phyloP scores from a whole-genome alignment of 495 filamentous ascomycete species.

The Annulohypoxylon stygium region DNA sequence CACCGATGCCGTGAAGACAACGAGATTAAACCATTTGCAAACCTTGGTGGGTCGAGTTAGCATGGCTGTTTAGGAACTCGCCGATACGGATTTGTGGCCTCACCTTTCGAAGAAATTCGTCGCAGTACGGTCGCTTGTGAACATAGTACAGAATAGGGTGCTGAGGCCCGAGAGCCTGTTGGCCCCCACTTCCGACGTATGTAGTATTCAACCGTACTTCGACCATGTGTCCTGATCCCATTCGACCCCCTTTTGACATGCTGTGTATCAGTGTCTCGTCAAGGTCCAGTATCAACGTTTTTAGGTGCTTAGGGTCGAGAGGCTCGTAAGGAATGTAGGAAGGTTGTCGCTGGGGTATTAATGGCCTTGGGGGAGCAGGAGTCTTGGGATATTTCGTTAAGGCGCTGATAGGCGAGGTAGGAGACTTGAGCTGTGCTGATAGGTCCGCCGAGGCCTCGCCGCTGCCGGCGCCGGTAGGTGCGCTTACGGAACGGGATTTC shows the following conservation, averaged over 20 bases:
- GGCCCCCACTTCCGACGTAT: slow-evolving; percentile 71
- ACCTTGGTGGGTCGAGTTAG: slow-evolving; percentile 61
- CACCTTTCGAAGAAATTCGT: slow-evolving; percentile 93
- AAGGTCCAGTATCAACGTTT: slow-evolving; percentile 94
- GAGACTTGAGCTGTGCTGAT: slow-evolving; percentile 81
- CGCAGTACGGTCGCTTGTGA: slow-evolving; percentile 95
- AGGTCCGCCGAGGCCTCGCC: slow-evolving; percentile 53
- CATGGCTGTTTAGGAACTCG: slow-evolving; percentile 10
- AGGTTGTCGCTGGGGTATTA: slow-evolving; percentile 86
- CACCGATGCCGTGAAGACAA: slow-evolving; percentile 95
- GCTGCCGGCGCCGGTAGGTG: slow-evolving; percentile 46
- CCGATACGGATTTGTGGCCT: slow-evolving; percentile 32
- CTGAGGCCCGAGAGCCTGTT: slow-evolving; percentile 79
- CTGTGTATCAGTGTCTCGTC: slow-evolving; percentile 98
- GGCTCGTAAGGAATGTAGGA: slow-evolving; percentile 75
- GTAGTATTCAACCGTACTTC: slow-evolving; percentile 88
- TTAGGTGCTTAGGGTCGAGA: slow-evolving; percentile 69
- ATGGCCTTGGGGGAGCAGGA: slow-evolving; percentile 86
- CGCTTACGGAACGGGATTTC: slow-evolving; percentile 61
- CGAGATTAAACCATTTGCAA: slow-evolving; percentile 98
- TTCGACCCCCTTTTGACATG: slow-evolving; percentile 93
- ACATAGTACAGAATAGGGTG: slow-evolving; percentile 99
- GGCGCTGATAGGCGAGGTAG: slow-evolving; percentile 83
- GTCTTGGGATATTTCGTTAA: slow-evolving; percentile 91
- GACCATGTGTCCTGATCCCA: slow-evolving; percentile 98